Evolutionary conservation across 176 grass and related monocot species (phyloP).

Genomic region (Cymbopogon citratus): DNA sequence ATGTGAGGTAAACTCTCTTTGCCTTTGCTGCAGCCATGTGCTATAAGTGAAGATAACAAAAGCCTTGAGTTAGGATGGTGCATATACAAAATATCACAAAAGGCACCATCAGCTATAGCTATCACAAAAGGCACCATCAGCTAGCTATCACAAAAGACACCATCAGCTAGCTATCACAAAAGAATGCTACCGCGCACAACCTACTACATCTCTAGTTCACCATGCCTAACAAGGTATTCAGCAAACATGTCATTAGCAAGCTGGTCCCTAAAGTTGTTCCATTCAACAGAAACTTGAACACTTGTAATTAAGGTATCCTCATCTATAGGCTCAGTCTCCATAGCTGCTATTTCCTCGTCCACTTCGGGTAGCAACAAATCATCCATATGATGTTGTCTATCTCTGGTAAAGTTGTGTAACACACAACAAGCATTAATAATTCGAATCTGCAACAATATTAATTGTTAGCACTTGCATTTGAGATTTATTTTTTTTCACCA

Average conservation of each 20-base stretch:
- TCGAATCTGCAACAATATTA: neutral
- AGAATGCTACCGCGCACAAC: no score
- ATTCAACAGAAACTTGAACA: neutral
- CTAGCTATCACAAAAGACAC: no score
- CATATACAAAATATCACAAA: no score
- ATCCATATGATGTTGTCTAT: neutral
- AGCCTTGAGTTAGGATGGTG: no score
- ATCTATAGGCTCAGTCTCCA: neutral
- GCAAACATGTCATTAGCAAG: neutral
- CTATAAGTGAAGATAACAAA: no score
- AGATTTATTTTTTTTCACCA: no score
- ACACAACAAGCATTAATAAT: conserved; percentile 17
- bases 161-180: no score
- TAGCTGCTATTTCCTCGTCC: neutral
- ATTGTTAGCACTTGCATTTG: neutral
- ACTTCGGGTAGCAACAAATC: neutral
- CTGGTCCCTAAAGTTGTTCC: neutral
- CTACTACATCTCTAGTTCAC: no score
- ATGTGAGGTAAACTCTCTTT: no score
- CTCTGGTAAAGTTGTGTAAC: neutral
- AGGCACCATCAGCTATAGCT: no score
- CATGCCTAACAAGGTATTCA: neutral
- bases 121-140: no score
- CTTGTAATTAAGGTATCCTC: neutral
- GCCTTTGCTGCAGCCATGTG: no score